Evolutionary conservation across 2,329 filamentous ascomycete species (phyloP), one percentile per base, ranked within the genome.

Genomic region (Davidsoniella eucalypti): DNA sequence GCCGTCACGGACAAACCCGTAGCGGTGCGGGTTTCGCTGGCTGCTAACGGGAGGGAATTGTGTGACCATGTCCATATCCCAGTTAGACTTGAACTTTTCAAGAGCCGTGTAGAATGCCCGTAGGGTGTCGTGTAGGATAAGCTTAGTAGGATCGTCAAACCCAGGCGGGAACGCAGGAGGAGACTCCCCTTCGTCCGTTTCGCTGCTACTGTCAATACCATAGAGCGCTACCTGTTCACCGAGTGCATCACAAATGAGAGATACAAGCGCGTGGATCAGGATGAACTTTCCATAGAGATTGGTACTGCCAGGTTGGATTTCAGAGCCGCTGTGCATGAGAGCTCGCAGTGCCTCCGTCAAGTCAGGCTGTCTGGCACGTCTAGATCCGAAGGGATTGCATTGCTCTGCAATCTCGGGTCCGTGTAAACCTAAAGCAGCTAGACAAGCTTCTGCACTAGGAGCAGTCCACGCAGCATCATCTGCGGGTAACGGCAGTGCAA

Each of bases 391-490:
- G 2, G 71, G 63, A 56, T 86, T 86, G 51, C 61, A 67, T 21
- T 64, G 64, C n/a, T 61, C 65, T 40, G 80, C 77, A 17, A 70
- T 68, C 10, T 70, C 66, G 1, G 69, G 61, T 3, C 82, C 81
- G 51, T 73, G 67, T 1, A 87, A 62, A 4, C 81, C 80, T 3
- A 87, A 65, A 5, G 80, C 77, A 55, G 75, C 69, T 18, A 77
- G 78, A 59, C 82, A 87, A 37, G 78, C 73, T 14, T 70, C 62
- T 4, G 68, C 63, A 38, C 69, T 72, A 29, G 65, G 67, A 3
- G 82, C 82, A 56, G 86, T 82, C 82, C 82, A 87, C 2, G 78
- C 76, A 14, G 78, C 79, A 61, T 87, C 83, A 57, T 87, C 82
- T 12, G 75, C 73, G 7, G 83, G 82, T 5, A 87, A 65, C n/a